A percentile compares a stretch with the other conserved stretches of the same genome.
phyloP scores from a whole-genome alignment of 2,329 filamentous ascomycete genomes.

The Moelleriella libera region DNA sequence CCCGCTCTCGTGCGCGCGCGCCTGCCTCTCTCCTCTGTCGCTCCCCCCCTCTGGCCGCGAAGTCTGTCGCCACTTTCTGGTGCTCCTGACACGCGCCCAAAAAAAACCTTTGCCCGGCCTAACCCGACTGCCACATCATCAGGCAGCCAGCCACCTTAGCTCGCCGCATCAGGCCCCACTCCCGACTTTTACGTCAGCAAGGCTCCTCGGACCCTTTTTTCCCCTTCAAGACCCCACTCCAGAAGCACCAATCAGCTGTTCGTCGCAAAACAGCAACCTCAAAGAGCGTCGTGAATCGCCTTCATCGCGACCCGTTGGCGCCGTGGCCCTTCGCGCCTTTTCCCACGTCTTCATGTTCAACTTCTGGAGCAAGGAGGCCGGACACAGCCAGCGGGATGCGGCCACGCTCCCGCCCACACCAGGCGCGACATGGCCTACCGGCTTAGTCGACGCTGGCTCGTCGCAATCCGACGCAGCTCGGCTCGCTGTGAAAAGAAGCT shows the following conservation, averaged over 20 bases:
- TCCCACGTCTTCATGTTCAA: constrained; percentile 42
- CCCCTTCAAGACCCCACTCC: neutral
- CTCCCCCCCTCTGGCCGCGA: neutral
- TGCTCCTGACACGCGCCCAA: constrained; percentile 2
- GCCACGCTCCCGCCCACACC: constrained; percentile 8
- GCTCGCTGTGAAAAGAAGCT: constrained; percentile 24
- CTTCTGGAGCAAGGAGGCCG: constrained; percentile 44
- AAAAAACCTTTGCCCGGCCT: constrained; percentile 8
- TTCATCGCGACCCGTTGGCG: constrained; percentile 7
- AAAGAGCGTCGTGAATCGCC: constrained; percentile 4
- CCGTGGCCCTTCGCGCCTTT: constrained; percentile 8
- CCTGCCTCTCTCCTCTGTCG: neutral
- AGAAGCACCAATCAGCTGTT: neutral
- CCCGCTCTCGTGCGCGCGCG: constrained; percentile 1
- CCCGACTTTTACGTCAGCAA: constrained; percentile 19
- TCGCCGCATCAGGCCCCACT: neutral
- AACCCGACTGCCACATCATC: constrained; percentile 7
- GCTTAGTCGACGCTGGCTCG: constrained; percentile 4
- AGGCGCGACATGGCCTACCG: constrained; percentile 15
- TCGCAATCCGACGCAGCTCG: neutral
- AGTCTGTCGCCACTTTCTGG: constrained; percentile 2
- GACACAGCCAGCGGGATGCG: constrained; percentile 39
- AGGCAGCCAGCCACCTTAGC: constrained; percentile 1
- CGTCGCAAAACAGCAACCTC: constrained; percentile 3
- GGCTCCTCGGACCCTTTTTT: neutral